Evolutionary conservation across 352 stramenopile genomes (phyloP).

Genomic region (Globisporangium takayamanum): DNA sequence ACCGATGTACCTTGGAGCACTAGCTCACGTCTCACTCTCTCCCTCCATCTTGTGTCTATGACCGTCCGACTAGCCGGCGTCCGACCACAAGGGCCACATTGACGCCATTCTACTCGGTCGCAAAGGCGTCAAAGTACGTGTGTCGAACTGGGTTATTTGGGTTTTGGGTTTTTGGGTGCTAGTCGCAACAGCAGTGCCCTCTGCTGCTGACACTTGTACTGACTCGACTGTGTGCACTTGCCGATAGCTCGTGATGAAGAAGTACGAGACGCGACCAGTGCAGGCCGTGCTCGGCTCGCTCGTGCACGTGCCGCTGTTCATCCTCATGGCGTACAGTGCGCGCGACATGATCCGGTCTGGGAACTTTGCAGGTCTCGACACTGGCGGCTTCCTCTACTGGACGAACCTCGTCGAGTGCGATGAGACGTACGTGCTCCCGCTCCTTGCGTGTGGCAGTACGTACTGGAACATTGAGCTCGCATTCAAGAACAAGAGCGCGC

Average conservation of each 20-base stretch:
- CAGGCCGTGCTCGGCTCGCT: slow-evolving; percentile 58
- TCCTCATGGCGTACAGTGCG: slow-evolving; percentile 67
- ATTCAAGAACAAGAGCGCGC: slow-evolving; percentile 35
- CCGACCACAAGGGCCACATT: slow-evolving; percentile 38
- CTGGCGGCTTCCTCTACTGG: slow-evolving; percentile 56
- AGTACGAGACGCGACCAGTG: slow-evolving; percentile 66
- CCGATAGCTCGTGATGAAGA: slow-evolving; percentile 50
- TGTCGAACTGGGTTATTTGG: background rate
- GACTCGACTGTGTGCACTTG: background rate
- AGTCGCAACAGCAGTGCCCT: no score
- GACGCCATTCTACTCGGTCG: slow-evolving; percentile 41
- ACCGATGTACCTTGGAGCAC: background rate
- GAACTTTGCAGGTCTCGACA: slow-evolving; percentile 52
- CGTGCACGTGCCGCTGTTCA: slow-evolving; percentile 66
- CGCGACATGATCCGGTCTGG: slow-evolving; percentile 73
- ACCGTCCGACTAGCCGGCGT: slow-evolving; percentile 21
- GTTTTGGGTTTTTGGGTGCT: background rate
- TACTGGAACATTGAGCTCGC: slow-evolving; percentile 63
- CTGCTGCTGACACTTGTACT: background rate
- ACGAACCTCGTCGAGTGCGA: slow-evolving; percentile 62
- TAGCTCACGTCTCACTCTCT: background rate
- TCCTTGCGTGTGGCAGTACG: slow-evolving; percentile 45
- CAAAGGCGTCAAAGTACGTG: slow-evolving; percentile 35
- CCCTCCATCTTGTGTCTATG: background rate
- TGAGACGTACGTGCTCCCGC: slow-evolving; percentile 48